Conservation (phyloP, 2,329 filamentous ascomycete genomes). For the Penicillium sp. region DNA sequence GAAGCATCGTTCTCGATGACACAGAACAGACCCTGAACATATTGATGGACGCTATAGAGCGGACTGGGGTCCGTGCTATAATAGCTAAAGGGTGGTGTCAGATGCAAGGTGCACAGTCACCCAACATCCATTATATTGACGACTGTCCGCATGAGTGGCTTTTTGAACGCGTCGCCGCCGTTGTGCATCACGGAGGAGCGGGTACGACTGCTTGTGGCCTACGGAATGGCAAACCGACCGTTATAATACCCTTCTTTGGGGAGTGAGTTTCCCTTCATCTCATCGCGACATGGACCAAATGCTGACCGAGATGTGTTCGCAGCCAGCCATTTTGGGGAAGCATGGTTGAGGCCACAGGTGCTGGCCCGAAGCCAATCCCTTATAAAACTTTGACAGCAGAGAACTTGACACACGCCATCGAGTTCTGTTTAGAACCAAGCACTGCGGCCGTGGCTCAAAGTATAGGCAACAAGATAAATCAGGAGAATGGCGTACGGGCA, state of each 20-base stretch:
- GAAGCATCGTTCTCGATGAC: constrained; percentile 55
- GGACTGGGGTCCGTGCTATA: constrained; percentile 52
- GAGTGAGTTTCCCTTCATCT: constrained; percentile 31
- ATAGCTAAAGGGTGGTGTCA: constrained; percentile 56
- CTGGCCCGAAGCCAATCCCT: constrained; percentile 52
- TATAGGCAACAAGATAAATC: constrained; percentile 40
- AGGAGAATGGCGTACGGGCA: constrained; percentile 42
- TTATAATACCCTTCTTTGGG: constrained; percentile 58
- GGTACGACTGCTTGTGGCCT: constrained; percentile 58
- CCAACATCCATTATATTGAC: constrained; percentile 50
- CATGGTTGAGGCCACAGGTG: constrained; percentile 51
- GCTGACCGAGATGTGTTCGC: background rate
- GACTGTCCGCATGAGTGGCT: constrained; percentile 60
- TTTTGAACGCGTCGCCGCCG: constrained; percentile 54
- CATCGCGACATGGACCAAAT: rapidly evolving
- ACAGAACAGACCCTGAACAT: constrained; percentile 44
- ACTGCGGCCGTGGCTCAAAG: constrained; percentile 36
- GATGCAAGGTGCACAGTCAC: constrained; percentile 37
- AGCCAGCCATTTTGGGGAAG: constrained; percentile 56
- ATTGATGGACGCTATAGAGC: constrained; percentile 49
- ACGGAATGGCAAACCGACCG: constrained; percentile 51
- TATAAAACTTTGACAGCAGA: constrained; percentile 46
- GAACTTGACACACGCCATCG: constrained; percentile 49
- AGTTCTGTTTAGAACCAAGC: constrained; percentile 41
- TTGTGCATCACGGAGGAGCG: constrained; percentile 60